Evolutionary conservation across 805 yeast species (phyloP).

Genomic region (Grigorovia transvaalensis): DNA sequence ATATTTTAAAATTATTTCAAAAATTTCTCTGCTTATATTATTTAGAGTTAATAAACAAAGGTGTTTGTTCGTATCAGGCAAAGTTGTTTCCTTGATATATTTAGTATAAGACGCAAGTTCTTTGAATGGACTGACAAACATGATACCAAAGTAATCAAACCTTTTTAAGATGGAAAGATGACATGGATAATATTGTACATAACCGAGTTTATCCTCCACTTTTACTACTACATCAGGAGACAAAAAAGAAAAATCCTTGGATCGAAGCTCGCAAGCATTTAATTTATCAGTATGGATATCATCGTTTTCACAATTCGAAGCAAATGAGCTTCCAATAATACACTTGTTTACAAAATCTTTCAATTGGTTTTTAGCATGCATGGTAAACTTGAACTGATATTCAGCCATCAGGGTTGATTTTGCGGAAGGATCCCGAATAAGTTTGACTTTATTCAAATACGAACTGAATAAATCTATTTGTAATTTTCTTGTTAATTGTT

Average conservation of each 20-base stretch:
- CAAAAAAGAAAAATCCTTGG: slow-evolving; percentile 3
- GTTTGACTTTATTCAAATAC: slow-evolving; percentile 25
- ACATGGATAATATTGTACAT: slow-evolving; percentile 41
- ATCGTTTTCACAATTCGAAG: not conserved
- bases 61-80: no score
- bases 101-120: slow-evolving; percentile 19
- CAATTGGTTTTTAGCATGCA: slow-evolving; percentile 20
- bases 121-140: slow-evolving; percentile 45
- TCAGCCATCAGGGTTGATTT: slow-evolving; percentile 28
- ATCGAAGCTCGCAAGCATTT: not conserved
- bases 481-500: slow-evolving; percentile 27
- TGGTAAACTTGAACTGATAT: slow-evolving; percentile 24
- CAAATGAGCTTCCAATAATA: slow-evolving; percentile 10
- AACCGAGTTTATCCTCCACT: slow-evolving; percentile 22
- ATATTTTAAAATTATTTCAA: slow-evolving; percentile 43
- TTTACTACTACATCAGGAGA: slow-evolving; percentile 42
- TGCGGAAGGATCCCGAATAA: slow-evolving; percentile 22
- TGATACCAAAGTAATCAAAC: slow-evolving; percentile 52
- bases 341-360: slow-evolving; percentile 15
- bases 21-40: slow-evolving; percentile 25
- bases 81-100: not conserved
- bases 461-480: slow-evolving; percentile 31
- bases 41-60: slow-evolving; percentile 14
- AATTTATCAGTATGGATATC: not conserved
- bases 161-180: slow-evolving; percentile 52